Conservation (phyloP, 75 land plant genomes). For the Pseudotsuga menziesii region DNA sequence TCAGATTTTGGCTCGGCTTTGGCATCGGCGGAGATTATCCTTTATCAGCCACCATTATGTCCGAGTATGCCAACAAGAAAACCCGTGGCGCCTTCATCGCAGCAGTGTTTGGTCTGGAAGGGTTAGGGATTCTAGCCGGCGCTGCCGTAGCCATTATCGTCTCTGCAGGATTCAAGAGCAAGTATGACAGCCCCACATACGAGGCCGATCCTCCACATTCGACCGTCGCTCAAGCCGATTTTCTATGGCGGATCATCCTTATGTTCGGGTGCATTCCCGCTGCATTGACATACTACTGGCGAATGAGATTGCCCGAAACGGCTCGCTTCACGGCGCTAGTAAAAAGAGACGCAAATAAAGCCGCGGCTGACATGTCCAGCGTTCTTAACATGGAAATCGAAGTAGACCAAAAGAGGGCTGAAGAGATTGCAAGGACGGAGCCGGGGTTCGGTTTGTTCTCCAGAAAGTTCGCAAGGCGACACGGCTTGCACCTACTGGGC, state of each 20-base stretch:
- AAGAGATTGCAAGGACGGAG: not conserved
- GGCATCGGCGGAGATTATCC: constrained; percentile 59
- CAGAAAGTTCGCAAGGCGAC: constrained; percentile 25
- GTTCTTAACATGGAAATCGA: constrained; percentile 19
- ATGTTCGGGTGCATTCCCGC: constrained; percentile 49
- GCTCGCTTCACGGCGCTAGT: constrained; percentile 59
- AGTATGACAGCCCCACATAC: constrained; percentile 19
- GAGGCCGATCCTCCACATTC: constrained; percentile 15
- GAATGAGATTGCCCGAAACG: constrained; percentile 51
- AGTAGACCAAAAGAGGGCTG: constrained; percentile 29
- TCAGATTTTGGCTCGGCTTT: constrained; percentile 58
- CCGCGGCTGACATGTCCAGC: constrained; percentile 43
- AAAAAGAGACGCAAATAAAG: constrained; percentile 25
- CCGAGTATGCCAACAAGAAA: constrained; percentile 46
- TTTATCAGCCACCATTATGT: constrained; percentile 49
- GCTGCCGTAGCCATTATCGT: constrained; percentile 32
- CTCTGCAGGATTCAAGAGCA: constrained; percentile 21
- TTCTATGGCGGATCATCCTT: constrained; percentile 37
- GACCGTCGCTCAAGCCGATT: constrained; percentile 25
- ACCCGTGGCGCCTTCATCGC: constrained; percentile 45
- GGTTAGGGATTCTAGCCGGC: constrained; percentile 52
- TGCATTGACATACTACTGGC: constrained; percentile 40
- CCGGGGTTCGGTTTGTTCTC: constrained; percentile 22
- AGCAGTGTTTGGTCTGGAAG: constrained; percentile 46
- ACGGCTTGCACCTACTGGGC: constrained; percentile 36